Evolutionary conservation across 192 early-diverging fungal genomes (phyloP), one percentile per base, ranked within the genome.

Genomic region (Backusella macrospora): DNA sequence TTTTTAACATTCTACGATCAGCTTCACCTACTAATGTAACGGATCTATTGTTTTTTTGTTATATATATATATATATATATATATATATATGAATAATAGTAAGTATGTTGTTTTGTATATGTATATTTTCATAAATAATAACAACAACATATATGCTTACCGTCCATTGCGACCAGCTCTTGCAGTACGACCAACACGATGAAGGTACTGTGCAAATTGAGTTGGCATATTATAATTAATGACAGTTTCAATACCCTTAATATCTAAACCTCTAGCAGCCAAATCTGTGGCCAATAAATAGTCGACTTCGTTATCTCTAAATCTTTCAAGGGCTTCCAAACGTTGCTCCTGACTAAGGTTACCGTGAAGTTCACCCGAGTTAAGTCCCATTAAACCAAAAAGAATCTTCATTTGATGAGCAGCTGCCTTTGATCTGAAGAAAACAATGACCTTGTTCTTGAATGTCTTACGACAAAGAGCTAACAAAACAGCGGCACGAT

Each of bases 171-270:
- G 87, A 18, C 92, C 93, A 34, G 92, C 97, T 89, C 97, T 92
- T 13, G 97, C 97, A 14, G 97, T 99, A 83, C 97, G 90, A 68
- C 97, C 97, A 40, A 96, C 92, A 72, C 98, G 85, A 81, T 99
- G 98, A 42, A 98, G 87, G 80, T 99, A 99, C 74, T 95, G 93
- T 37, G 88, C 82, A 81, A 96, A 97, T 77, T 90, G 92, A 45
- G 88, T 90, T 12, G 98, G 98, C 95, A 99, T 98, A 65, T 97
- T 95, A 83, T 94, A 98, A 85, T 99, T 98, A 83, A 99, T 98
- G 62, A 99, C 97, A 4, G 95, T 96, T 62, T 96, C 91, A 73
- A 99, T 92, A 14, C 96, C 97, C 76, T 92, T 90, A 77, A 99
- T 97, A 83, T 99, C 98, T 42, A 99, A 87, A 83, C 98, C 98